A percentile compares a stretch with the other conserved stretches of the same genome.
These are phyloP conservation scores for Clathrospora elynae DNA, from an alignment of 2,329 filamentous ascomycete species.

Conservation along the genomic window DNA sequence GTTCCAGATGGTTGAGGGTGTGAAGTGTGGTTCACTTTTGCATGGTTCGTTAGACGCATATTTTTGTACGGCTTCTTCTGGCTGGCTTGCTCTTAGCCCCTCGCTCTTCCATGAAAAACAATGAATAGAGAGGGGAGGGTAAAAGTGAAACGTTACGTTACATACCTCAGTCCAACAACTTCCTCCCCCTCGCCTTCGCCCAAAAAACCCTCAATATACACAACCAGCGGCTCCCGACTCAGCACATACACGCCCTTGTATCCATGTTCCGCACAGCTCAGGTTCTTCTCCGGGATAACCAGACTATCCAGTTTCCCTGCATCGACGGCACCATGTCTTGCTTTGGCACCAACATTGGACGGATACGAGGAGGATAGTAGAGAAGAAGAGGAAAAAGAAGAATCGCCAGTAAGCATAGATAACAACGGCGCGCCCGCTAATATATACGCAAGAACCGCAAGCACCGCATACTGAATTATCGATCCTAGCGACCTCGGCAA, in stretches of 20 bases:
- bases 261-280: constrained; percentile 48
- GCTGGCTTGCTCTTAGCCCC: background rate
- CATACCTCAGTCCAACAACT: constrained; percentile 59
- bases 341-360: background rate
- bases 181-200: constrained; percentile 55
- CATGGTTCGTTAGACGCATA: constrained; percentile 1
- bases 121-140: background rate
- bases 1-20: constrained; percentile 61
- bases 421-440: constrained; percentile 46
- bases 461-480: constrained; percentile 40
- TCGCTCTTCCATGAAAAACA: background rate
- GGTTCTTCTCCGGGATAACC: constrained; percentile 47
- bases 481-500: constrained; percentile 20
- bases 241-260: constrained; percentile 56
- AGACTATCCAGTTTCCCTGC: constrained; percentile 46
- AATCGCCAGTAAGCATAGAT: constrained; percentile 6
- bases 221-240: constrained; percentile 59
- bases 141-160: background rate
- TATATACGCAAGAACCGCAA: constrained; percentile 39
- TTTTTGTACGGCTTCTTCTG: background rate
- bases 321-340: constrained; percentile 1
- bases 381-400: no score
- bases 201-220: constrained; percentile 64
- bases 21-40: constrained; percentile 55
- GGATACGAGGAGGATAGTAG: no score